Evolutionary conservation across 2,329 filamentous ascomycete genomes (phyloP), one percentile per base, ranked within the genome.

Genomic region (Mariannaea elegans): DNA sequence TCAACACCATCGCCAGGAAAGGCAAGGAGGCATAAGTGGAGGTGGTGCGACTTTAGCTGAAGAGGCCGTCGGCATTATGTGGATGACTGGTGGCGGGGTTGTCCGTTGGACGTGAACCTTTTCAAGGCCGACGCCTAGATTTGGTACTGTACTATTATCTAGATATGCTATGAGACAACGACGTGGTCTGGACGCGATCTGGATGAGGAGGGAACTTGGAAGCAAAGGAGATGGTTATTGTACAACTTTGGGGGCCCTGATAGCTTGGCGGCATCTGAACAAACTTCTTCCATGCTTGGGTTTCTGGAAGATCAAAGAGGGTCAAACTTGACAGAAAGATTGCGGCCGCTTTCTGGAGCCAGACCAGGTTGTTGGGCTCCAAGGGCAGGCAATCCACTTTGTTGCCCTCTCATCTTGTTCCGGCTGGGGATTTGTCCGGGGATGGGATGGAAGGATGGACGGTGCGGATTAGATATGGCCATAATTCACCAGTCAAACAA

Each of bases 31-130:
- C 59, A 47, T 29, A 50, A 53, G 64, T 48, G 60, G 62, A 61
- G 24, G 60, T 63, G 54, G 56, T 59, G 51, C 52, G 57, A 63
- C 59, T 61, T 51, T 54, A 59, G 62, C 49, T 56, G 49, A 59
- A 59, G 62, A 44, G n/a, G 41, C 59, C 56, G 62, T 45, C 36
- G 38, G 59, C 52, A 60, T 60, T 50, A 10, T 36, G 14, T 59
- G 58, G 59, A 46, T 23, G 53, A 55, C 14, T 56, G 59, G 13
- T 62, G 50, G 61, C 57, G 61, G 63, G 61, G 57, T 61, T 59
- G 29, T 41, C 55, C 21, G 41, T 7, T 42, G 18, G 41, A n/a
- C 42, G 19, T 24, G 34, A 45, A 21, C 24, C 31, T 46, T 38
- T 27, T 12, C 13, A 2, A 51, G 23, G 44, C 14, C 29, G 44